phyloP scores from a whole-genome alignment of 1,284 basidiomycete genomes.

The Singerocomus rubriflavus region DNA sequence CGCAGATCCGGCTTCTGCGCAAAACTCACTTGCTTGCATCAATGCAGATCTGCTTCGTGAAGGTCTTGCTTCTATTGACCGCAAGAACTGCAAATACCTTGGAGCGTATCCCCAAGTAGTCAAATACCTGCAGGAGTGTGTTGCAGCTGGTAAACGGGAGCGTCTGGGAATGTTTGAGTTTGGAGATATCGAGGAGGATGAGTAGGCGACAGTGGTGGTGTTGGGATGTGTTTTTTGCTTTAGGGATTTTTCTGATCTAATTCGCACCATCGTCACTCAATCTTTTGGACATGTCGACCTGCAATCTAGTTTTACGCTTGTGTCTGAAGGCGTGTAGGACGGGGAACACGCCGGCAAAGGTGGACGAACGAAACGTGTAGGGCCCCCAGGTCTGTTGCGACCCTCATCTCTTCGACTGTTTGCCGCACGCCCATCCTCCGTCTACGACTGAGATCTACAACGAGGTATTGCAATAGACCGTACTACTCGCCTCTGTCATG shows the following conservation, averaged over 20 bases:
- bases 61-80: constrained; percentile 76
- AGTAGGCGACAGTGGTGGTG: constrained; percentile 24
- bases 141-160: constrained; percentile 68
- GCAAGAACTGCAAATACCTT: constrained; percentile 75
- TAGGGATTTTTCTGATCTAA: constrained; percentile 16
- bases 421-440: neutral
- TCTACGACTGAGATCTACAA: neutral
- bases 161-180: constrained; percentile 87
- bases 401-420: neutral
- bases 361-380: no score
- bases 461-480: neutral
- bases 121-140: constrained; percentile 63
- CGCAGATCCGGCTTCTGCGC: constrained; percentile 59
- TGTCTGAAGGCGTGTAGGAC: neutral
- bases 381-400: neutral
- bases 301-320: constrained; percentile 3
- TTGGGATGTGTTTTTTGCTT: constrained; percentile 19
- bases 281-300: constrained; percentile 1
- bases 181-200: constrained; percentile 78
- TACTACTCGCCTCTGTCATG: constrained; percentile 9
- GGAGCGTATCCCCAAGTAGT: constrained; percentile 66
- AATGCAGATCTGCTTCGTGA: constrained; percentile 82
- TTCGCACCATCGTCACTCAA: constrained; percentile 2
- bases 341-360: neutral
- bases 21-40: constrained; percentile 74